Evolutionary conservation across 306 rosid genomes (phyloP), one percentile per base, ranked within the genome.

Genomic region (Phaseolus lunatus): DNA sequence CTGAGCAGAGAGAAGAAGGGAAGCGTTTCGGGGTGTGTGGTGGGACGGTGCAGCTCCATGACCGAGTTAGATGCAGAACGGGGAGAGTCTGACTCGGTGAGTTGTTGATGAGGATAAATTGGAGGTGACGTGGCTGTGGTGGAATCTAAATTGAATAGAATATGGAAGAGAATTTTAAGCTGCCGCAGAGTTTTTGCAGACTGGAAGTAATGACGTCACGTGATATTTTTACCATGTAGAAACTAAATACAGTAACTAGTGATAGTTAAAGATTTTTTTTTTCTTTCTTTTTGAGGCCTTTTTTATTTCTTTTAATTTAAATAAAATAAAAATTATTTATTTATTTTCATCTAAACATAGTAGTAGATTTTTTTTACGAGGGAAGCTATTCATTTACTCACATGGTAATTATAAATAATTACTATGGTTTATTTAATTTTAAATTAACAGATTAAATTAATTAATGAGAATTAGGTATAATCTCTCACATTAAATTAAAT

Each of bases 1-100:
- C 78, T 93, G 0, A 87, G 96, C 50, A 81, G 89, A 77, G 96
- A 92, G 15, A 72, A 48, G 31, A 80, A 86, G 43, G 49, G 67
- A 7, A 84, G 85, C 19, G 16, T 54, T 69, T 89, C 90, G 47
- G 47, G 47, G 47, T 3, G 15, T 11, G 15, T 41, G 45, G 65
- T 22, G 0, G 88, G 7, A 16, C 77, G 82, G 12, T 81, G 80
- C 41, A 70, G 86, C 56, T 35, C 90, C 7, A 72, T 8, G 31
- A 67, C 24, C 33, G 91, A 85, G 77, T 61, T 75, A 24, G 96
- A 84, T 43, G 41, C 49, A 1, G 92, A 92, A 81, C 73, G 73
- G 6, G 91, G 78, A 48, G 79, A 15, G 6, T 29, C 13, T 29
- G 22, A 83, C 73, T 64, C 85, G 35, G 68, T 61, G 90, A 86